Conservation (phyloP, 768 basidiomycete genomes). For the Clitopilus passeckerianus region DNA sequence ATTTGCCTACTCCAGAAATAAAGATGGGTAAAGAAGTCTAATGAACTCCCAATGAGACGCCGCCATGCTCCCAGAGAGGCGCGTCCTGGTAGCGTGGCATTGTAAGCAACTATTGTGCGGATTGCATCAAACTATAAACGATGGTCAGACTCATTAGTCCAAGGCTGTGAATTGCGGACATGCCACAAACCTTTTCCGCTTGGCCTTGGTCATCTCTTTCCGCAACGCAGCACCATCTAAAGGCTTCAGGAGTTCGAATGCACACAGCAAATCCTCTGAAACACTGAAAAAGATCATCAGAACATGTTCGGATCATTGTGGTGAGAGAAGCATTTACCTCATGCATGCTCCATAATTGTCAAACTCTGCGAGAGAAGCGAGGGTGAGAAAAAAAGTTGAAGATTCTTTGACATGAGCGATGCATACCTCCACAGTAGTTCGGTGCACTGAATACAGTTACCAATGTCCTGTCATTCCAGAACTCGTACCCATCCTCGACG, state of each 20-base stretch:
- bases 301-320: slow-evolving; percentile 4
- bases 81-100: slow-evolving; percentile 1
- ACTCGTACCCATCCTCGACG: slow-evolving; percentile 98
- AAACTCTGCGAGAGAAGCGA: slow-evolving; percentile 53
- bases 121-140: slow-evolving; percentile 14
- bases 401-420: slow-evolving; percentile 24
- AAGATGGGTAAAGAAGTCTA: not conserved
- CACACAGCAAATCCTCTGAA: slow-evolving; percentile 94
- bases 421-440: slow-evolving; percentile 89
- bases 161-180: not conserved
- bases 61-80: not conserved
- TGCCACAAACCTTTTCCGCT: slow-evolving; percentile 82
- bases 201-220: slow-evolving; percentile 98
- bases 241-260: slow-evolving; percentile 96
- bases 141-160: not conserved
- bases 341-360: slow-evolving; percentile 95
- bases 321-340: slow-evolving; percentile 50
- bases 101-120: slow-evolving; percentile 2
- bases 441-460: slow-evolving; percentile 99
- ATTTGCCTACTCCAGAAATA: not conserved
- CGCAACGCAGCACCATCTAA: slow-evolving; percentile 90
- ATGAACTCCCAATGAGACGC: not conserved
- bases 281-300: slow-evolving; percentile 48
- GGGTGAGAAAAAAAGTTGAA: slow-evolving; percentile 5
- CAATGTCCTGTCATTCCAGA: slow-evolving; percentile 98